phyloP scores from a whole-genome alignment of 2,329 filamentous ascomycete genomes.

The Colletotrichum salicis region DNA sequence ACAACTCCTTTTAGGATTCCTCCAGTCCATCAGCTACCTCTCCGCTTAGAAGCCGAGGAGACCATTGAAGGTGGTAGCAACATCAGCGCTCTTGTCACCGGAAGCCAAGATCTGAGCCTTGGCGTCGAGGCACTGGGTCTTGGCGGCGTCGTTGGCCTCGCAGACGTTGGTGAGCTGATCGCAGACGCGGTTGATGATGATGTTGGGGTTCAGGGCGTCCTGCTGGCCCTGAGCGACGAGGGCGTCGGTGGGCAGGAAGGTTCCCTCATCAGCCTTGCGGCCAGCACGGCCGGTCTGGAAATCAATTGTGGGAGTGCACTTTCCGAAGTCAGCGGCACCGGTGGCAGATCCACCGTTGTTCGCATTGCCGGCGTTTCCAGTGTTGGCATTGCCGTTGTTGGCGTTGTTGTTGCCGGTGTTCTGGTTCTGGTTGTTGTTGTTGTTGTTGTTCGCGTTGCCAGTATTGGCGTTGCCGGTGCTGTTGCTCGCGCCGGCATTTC shows the following conservation, averaged over 20 bases:
- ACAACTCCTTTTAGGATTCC: not conserved
- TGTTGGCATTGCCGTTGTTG: slow-evolving; percentile 22
- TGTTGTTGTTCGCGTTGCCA: slow-evolving; percentile 38
- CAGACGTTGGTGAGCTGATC: slow-evolving; percentile 71
- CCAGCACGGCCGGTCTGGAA: slow-evolving; percentile 65
- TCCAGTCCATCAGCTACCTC: not conserved
- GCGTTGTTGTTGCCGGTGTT: slow-evolving; percentile 19
- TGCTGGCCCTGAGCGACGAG: slow-evolving; percentile 65
- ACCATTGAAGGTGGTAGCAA: slow-evolving; percentile 60
- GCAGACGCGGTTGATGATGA: slow-evolving; percentile 72
- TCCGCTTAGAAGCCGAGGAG: slow-evolving; percentile 49
- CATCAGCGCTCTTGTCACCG: slow-evolving; percentile 58
- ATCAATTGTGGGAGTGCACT: slow-evolving; percentile 62
- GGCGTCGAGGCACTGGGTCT: slow-evolving; percentile 57
- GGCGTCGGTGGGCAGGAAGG: slow-evolving; percentile 68
- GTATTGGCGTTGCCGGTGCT: slow-evolving; percentile 27
- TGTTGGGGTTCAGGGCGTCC: slow-evolving; percentile 70
- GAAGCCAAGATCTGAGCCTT: slow-evolving; percentile 61
- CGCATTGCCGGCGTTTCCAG: slow-evolving; percentile 39
- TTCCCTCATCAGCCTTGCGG: slow-evolving; percentile 62
- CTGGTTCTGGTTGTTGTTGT: slow-evolving; percentile 40
- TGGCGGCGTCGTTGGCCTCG: slow-evolving; percentile 65
- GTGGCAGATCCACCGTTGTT: slow-evolving; percentile 37
- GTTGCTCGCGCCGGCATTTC: slow-evolving; percentile 7
- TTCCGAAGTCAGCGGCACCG: slow-evolving; percentile 58